These are phyloP conservation scores for Neurospora sp. DNA, from an alignment of 495 filamentous ascomycete species.

Conservation along the genomic window DNA sequence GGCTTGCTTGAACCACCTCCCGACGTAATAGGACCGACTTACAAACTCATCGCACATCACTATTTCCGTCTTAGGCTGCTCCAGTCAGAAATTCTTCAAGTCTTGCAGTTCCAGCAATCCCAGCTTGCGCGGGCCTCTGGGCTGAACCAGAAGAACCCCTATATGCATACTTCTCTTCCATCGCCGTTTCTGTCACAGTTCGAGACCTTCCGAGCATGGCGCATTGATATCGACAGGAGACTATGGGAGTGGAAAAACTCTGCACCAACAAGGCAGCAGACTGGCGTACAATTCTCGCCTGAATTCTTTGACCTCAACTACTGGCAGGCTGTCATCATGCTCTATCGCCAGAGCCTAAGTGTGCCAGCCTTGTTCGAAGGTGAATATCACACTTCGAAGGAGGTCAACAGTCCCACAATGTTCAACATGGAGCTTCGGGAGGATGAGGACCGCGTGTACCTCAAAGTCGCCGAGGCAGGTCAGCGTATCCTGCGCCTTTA, in stretches of 20 bases:
- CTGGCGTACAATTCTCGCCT: constrained; percentile 75
- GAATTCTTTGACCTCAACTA: constrained; percentile 91
- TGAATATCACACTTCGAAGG: constrained; percentile 59
- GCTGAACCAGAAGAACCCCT: constrained; percentile 52
- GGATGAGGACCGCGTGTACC: constrained; percentile 82
- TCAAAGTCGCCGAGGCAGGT: constrained; percentile 90
- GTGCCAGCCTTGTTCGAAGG: constrained; percentile 77
- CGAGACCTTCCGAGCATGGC: constrained; percentile 78
- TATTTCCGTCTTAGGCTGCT: constrained; percentile 87
- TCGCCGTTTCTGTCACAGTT: constrained; percentile 82
- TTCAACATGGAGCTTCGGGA: constrained; percentile 51
- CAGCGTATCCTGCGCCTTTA: constrained; percentile 88
- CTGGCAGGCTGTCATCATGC: constrained; percentile 96
- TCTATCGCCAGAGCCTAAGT: constrained; percentile 84
- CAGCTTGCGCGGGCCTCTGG: constrained; percentile 48
- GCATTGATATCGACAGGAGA: constrained; percentile 74
- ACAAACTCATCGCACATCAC: constrained; percentile 82
- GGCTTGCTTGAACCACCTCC: constrained; percentile 53
- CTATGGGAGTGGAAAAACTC: constrained; percentile 80
- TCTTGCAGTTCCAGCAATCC: constrained; percentile 81
- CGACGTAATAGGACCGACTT: constrained; percentile 49
- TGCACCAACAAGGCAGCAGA: constrained; percentile 65
- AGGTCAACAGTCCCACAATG: constrained; percentile 37
- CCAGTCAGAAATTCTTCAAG: constrained; percentile 92
- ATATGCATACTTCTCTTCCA: constrained; percentile 66